Conservation (phyloP, 352 stramenopile species). For the Phytophthora tentaculata region DNA sequence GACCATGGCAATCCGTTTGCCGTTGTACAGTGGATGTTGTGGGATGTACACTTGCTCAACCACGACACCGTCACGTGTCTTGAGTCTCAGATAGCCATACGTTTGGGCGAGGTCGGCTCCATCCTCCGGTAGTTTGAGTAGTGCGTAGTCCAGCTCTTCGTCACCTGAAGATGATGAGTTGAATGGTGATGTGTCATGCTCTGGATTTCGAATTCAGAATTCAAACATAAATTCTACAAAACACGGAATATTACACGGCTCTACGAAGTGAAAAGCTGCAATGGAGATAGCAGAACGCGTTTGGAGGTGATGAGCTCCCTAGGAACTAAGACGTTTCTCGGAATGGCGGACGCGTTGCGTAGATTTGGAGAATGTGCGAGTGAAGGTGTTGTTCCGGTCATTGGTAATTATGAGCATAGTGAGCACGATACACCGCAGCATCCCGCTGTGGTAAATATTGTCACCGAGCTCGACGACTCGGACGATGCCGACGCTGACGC, state of each 20-base stretch:
- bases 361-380: constrained; percentile 2
- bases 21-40: constrained; percentile 52
- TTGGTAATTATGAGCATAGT: background rate
- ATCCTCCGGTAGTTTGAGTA: constrained; percentile 52
- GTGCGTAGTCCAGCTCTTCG: constrained; percentile 61
- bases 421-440: background rate
- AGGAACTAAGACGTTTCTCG: background rate
- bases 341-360: background rate
- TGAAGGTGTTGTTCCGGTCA: background rate
- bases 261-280: constrained; percentile 9
- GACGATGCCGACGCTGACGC: background rate
- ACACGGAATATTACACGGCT: constrained; percentile 4
- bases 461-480: background rate
- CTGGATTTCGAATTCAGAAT: constrained; percentile 1
- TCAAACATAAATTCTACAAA: background rate
- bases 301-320: constrained; percentile 4
- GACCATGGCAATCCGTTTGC: constrained; percentile 58
- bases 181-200: background rate
- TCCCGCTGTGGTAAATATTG: background rate
- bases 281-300: constrained; percentile 7
- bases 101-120: constrained; percentile 42
- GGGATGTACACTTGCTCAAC: constrained; percentile 61
- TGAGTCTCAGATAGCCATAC: constrained; percentile 69
- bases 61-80: constrained; percentile 34
- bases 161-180: constrained; percentile 27